Base-by-base conservation (phyloP, 768 basidiomycete genomes). In the Suillus discolor region DNA sequence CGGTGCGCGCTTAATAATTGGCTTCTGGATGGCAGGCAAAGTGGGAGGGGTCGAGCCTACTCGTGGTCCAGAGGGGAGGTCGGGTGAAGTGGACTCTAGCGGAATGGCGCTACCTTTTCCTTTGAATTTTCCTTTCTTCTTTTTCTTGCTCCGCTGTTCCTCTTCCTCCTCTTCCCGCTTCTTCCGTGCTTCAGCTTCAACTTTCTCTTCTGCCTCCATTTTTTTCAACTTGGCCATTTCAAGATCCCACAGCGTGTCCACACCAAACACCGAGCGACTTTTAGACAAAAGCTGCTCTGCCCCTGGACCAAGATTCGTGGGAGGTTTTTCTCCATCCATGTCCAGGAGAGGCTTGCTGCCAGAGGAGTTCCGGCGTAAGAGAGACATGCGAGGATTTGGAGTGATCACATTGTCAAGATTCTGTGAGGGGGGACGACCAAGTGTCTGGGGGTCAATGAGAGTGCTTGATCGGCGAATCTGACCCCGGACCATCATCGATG, bases 211-310 rank as follows among this genome's bases (percentile, higher is more conserved):
- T 15, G 86, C 89, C 74, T 97, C 90, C 0, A 96, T 92, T 66
- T 87, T 82, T 67, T 86, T 86, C 62, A 97, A 80, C 75, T 93
- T 97, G 20, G 78, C 85, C 82, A 95, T 85, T 77, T 97, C 96
- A 47, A 87, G 84, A 72, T 96, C 91, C 96, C 96, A 97, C 12
- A 97, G 71, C n/a, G 90, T 91, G 75, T 97, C 96, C 1, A 93
- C 91, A 2, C 96, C 96, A 71, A 97, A 97, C 12, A 96, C 93
- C n/a, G 94, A 96, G 65, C 85, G 86, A 45, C 84, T 85, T 49
- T 79, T 82, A 0, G 82, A 64, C 61, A 82, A 73, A 64, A 71
- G 79, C 20, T 72, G 75, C 9, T 74, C 69, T 45, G 77, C 71
- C 13, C 75, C 75, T 31, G 72, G 71, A 18, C 77, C 79, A 6